Evolutionary conservation across 208 protist genomes (phyloP).

Genomic region (Leptomonas pyrrhocoris): DNA sequence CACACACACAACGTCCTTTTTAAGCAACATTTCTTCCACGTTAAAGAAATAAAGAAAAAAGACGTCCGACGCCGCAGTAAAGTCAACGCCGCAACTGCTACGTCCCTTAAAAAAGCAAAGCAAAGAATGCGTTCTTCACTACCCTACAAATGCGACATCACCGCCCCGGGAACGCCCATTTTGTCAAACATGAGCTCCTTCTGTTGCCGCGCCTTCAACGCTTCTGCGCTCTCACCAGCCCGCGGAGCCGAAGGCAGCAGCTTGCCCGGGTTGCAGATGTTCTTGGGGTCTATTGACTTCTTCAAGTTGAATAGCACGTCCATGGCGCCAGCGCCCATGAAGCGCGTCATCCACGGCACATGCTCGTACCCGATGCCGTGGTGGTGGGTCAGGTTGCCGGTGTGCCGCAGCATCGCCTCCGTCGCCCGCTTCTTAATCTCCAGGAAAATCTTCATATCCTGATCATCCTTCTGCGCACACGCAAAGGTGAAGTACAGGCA

Average conservation of each 20-base stretch:
- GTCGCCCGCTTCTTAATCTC: conserved; percentile 87
- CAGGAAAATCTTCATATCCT: conserved; percentile 90
- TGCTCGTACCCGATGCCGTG: conserved; percentile 94
- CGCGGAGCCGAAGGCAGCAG: conserved; percentile 68
- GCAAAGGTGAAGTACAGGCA: conserved; percentile 94
- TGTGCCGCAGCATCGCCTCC: conserved; percentile 86
- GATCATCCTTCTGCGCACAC: conserved; percentile 80
- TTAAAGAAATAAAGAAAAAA: too few species aligned
- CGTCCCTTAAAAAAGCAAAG: too few species aligned
- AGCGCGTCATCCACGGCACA: conserved; percentile 92
- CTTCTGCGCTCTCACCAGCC: conserved; percentile 45
- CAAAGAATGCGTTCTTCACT: neutral
- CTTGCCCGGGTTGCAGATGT: conserved; percentile 93
- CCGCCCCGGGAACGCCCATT: conserved; percentile 81
- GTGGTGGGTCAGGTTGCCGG: conserved; percentile 89
- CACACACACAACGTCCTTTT: too few species aligned
- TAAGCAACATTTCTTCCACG: too few species aligned
- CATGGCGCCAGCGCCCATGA: conserved; percentile 70
- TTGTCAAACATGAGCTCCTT: conserved; percentile 92
- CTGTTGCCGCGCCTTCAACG: conserved; percentile 47
- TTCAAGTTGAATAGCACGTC: conserved; percentile 82
- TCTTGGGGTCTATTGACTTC: conserved; percentile 84
- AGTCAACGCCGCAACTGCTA: too few species aligned
- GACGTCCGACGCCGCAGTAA: too few species aligned
- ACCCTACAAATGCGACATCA: conserved; percentile 57